Conservation (phyloP, 257 asterid species). For the Nicotiana otophora region DNA sequence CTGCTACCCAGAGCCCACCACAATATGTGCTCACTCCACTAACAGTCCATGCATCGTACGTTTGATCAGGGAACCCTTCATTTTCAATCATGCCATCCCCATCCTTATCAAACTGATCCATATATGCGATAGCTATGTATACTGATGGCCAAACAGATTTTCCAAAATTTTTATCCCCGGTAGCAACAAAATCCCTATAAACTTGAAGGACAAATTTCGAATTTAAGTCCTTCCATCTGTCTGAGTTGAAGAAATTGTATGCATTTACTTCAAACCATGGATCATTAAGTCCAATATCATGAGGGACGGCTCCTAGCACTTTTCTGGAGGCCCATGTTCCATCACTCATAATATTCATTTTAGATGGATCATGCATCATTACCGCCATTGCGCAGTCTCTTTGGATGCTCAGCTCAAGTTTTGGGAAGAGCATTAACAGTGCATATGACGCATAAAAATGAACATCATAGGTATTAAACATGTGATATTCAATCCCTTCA, state of each 20-base stretch:
- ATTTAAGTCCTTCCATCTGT: constrained; percentile 95
- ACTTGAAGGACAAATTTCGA: constrained; percentile 92
- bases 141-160: constrained; percentile 91
- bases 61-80: constrained; percentile 95
- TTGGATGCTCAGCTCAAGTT: constrained; percentile 85
- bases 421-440: constrained; percentile 61
- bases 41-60: constrained; percentile 91
- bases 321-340: constrained; percentile 64
- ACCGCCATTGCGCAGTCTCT: constrained; percentile 94
- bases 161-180: constrained; percentile 66
- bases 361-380: constrained; percentile 92
- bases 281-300: constrained; percentile 88
- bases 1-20: constrained; percentile 99
- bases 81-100: constrained; percentile 99
- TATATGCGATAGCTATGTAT: constrained; percentile 82
- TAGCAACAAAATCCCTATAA: constrained; percentile 77
- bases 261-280: constrained; percentile 92
- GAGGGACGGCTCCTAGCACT: constrained; percentile 96
- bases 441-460: constrained; percentile 91
- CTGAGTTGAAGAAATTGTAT: constrained; percentile 72
- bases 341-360: constrained; percentile 46
- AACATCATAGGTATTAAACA: constrained; percentile 93
- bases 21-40: constrained; percentile 90
- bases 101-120: constrained; percentile 96
- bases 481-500: constrained; percentile 92